Percentiles rank a stretch among this genome's conserved stretches.
phyloP scores from a whole-genome alignment of 495 filamentous ascomycete genomes.

The Chaetomidium leptoderma region DNA sequence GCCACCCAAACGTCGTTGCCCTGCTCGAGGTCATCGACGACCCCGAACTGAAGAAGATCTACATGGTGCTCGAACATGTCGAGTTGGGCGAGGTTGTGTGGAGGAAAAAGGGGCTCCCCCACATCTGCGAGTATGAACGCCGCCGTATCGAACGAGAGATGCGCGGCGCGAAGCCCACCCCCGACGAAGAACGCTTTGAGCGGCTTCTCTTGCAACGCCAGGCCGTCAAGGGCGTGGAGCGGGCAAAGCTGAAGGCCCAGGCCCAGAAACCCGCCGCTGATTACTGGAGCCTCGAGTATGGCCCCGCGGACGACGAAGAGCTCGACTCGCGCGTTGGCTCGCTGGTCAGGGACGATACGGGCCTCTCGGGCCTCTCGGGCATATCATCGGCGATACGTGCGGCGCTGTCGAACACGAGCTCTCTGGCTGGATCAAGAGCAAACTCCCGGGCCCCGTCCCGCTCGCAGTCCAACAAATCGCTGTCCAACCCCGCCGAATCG shows the following conservation, averaged over 20 bases:
- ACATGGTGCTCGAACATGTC: conserved; percentile 93
- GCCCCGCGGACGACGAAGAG: conserved; percentile 59
- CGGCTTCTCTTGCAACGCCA: conserved; percentile 54
- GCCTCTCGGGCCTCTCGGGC: no score
- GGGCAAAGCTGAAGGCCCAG: conserved; percentile 40
- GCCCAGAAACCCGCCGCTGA: conserved; percentile 46
- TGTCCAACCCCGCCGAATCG: conserved; percentile 43
- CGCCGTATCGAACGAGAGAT: conserved; percentile 69
- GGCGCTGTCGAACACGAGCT: conserved; percentile 23
- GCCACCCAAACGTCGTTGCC: conserved; percentile 91
- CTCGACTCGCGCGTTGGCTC: conserved; percentile 38
- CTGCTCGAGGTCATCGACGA: conserved; percentile 97
- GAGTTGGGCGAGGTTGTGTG: conserved; percentile 90
- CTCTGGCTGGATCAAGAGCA: conserved; percentile 36
- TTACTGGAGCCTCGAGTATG: conserved; percentile 79
- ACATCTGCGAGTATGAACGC: conserved; percentile 78
- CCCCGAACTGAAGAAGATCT: conserved; percentile 91
- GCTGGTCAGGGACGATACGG: conserved; percentile 31
- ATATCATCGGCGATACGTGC: conserved; percentile 1
- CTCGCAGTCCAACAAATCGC: conserved; percentile 41
- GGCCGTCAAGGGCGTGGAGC: conserved; percentile 52
- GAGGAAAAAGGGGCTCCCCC: conserved; percentile 76
- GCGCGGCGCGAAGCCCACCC: conserved; percentile 53
- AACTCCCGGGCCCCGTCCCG: conserved; percentile 45
- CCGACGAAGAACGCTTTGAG: conserved; percentile 61